These are phyloP conservation scores for Cutaneotrichosporon sp. DNA, from an alignment of 1,284 basidiomycete species.

Conservation along the genomic window DNA sequence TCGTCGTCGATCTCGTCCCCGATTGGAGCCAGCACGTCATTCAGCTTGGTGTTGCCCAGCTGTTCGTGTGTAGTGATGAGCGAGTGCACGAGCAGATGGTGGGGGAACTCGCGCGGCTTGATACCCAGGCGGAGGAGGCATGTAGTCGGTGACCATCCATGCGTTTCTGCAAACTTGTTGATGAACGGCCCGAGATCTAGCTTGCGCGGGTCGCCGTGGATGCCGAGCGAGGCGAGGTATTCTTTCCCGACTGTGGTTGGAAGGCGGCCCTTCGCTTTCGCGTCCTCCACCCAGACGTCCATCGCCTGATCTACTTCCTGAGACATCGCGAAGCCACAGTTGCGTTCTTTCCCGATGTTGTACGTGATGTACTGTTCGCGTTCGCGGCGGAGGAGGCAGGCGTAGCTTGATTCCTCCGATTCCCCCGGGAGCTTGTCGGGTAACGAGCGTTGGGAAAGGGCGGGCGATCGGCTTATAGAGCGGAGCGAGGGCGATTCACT, in stretches of 20 bases:
- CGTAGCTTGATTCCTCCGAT: slow-evolving; percentile 17
- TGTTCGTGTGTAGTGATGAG: slow-evolving; percentile 18
- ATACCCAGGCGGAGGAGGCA: slow-evolving; percentile 36
- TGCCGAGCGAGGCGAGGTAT: slow-evolving; percentile 33
- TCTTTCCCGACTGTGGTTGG: slow-evolving; percentile 23
- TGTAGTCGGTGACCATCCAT: slow-evolving; percentile 35
- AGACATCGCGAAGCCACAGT: slow-evolving; percentile 17
- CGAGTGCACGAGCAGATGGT: slow-evolving; percentile 35
- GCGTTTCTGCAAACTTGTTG: slow-evolving; percentile 1
- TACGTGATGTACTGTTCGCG: slow-evolving; percentile 33
- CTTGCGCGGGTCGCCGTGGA: slow-evolving; percentile 25
- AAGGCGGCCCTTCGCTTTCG: slow-evolving; percentile 23
- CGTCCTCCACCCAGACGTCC: slow-evolving; percentile 29
- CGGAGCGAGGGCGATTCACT: slow-evolving; percentile 16
- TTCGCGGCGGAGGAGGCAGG: slow-evolving; percentile 37
- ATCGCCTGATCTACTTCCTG: slow-evolving; percentile 28
- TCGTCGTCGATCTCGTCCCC: neutral
- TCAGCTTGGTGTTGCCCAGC: slow-evolving; percentile 11
- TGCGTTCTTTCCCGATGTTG: slow-evolving; percentile 19
- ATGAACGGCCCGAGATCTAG: slow-evolving; percentile 34
- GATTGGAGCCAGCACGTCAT: slow-evolving; percentile 8
- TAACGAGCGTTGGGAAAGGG: slow-evolving; percentile 6
- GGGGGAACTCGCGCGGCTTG: slow-evolving; percentile 34
- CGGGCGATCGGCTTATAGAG: slow-evolving; percentile 17
- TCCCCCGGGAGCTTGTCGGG: slow-evolving; percentile 3